Base-by-base conservation (phyloP, 352 stramenopile species). In the Elongisporangium prolatum region DNA sequence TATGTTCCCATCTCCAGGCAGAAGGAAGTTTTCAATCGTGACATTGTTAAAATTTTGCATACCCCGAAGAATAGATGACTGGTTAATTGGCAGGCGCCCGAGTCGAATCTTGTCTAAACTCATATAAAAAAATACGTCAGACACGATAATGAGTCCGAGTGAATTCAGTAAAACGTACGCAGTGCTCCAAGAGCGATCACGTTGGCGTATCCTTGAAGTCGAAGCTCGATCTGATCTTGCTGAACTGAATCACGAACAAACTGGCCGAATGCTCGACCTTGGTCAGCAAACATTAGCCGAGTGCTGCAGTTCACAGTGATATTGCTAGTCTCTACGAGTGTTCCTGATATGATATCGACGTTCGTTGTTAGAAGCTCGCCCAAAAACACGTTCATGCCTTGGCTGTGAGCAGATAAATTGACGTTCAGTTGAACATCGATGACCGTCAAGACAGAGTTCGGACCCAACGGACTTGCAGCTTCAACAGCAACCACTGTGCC, bases 191-290 rank as follows among this genome's bases (percentile, higher is more conserved):
- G 61, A 0, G 80, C 85, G 17, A 86, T 65, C 6, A 93, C 76
- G 54, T 88, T 60, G 59, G 91, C 74, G 9, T 56, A 65, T n/a
- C 83, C 83, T 55, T 64, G 55, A 13, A 93, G 69, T 6, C 59
- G 64, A 49, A 93, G 38, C 17, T 69, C 48, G 40, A 91, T 61
- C n/a, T 72, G 57, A 14, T 77, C 59, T 40, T 82, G 68, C 24
- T 77, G 60, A 10, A 90, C 72, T 8, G 80, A 88, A 48, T 80
- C 54, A n/a, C 76, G 80, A 56, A 93, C 80, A 48, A 93, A 91
- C 22, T 61, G 60, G 16, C 83, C 83, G 56, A 93, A 93, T 11
- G 72, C 52, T 25, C 62, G 62, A 10, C 83, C 83, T 10, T 67
- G 53, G 25, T 72, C 67, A 18, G 51, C 63, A 24, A 93, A 74